A percentile compares a stretch with the other conserved stretches of the same genome.
phyloP scores from a whole-genome alignment of 2,329 filamentous ascomycete species.

The Fusarium irregulare region DNA sequence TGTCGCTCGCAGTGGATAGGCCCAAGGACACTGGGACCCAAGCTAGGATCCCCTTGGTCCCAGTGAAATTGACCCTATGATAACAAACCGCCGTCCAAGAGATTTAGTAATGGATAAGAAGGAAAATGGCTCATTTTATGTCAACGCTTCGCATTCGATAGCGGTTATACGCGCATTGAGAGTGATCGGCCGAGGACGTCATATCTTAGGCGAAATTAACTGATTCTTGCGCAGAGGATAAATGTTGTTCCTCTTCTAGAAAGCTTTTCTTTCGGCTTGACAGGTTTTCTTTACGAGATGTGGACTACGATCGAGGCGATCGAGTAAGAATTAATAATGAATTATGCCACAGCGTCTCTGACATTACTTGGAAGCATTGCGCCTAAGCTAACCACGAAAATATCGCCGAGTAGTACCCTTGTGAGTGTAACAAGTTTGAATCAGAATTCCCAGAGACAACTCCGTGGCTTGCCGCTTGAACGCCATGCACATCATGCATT shows the following conservation, averaged over 20 bases:
- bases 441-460: not conserved
- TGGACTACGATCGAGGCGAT: not conserved
- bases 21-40: not conserved
- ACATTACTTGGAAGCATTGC: no score
- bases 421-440: not conserved
- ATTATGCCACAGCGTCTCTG: not conserved
- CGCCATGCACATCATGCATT: not conserved
- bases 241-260: not conserved
- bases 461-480: not conserved
- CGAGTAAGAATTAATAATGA: not conserved
- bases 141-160: not conserved
- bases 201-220: not conserved
- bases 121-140: not conserved
- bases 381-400: not conserved
- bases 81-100: not conserved
- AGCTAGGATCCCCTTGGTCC: not conserved
- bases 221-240: not conserved
- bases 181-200: not conserved
- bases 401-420: not conserved
- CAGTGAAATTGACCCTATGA: conserved; percentile 4
- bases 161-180: not conserved
- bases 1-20: not conserved
- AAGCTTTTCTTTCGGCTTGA: not conserved
- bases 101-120: not conserved
- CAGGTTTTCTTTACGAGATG: no score